phyloP scores from a whole-genome alignment of 1,139 yeast genomes.

The Wickerhamomyces sp. region DNA sequence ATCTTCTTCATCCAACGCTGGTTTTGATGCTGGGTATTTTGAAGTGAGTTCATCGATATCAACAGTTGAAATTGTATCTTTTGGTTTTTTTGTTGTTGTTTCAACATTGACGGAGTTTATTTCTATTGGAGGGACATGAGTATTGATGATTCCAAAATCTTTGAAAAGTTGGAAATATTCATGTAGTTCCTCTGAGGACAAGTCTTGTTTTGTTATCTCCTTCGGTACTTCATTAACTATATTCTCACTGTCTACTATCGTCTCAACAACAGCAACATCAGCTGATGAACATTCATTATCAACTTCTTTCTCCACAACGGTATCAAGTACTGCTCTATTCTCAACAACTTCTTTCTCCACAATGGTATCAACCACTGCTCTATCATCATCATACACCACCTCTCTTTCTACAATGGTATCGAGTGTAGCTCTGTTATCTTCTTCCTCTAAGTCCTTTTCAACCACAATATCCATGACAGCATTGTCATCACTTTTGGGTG shows the following conservation, averaged over 20 bases:
- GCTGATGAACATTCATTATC: slow-evolving; percentile 1
- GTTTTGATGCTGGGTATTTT: slow-evolving; percentile 13
- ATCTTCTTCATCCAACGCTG: slow-evolving; percentile 39
- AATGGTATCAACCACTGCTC: neutral
- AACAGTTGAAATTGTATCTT: neutral
- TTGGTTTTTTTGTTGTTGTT: no score
- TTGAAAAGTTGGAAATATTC: neutral
- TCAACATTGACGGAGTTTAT: no score
- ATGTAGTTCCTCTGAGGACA: no score
- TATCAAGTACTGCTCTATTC: neutral
- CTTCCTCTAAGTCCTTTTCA: slow-evolving; percentile 1
- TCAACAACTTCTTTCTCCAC: neutral
- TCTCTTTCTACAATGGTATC: neutral
- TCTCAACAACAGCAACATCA: no score
- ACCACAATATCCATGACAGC: neutral
- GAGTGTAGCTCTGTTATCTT: neutral
- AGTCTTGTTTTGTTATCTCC: no score
- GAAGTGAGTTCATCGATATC: slow-evolving; percentile 4
- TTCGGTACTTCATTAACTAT: no score
- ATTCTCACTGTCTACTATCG: no score
- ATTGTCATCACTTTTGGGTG: no score
- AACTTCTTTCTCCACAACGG: slow-evolving; percentile 7
- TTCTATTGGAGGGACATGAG: neutral
- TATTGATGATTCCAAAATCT: neutral
- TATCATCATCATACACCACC: neutral